Conservation (phyloP, 768 basidiomycete species). For the Phylloporus scabripes region DNA sequence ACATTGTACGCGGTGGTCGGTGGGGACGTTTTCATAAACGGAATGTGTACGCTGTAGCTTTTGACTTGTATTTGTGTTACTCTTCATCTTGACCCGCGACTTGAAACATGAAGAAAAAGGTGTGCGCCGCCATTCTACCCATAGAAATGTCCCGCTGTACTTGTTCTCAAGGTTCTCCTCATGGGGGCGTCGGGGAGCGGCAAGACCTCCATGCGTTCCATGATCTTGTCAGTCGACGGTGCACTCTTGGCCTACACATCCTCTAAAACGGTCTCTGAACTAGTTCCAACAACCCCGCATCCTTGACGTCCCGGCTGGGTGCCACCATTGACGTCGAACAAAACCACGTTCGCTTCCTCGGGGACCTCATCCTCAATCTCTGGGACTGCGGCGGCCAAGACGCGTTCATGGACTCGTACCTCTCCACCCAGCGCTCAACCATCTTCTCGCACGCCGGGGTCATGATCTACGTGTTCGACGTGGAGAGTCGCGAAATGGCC, state of each 20-base stretch:
- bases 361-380: slow-evolving; percentile 90
- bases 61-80: background rate
- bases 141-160: background rate
- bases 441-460: slow-evolving; percentile 97
- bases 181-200: slow-evolving; percentile 97
- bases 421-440: slow-evolving; percentile 84
- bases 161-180: slow-evolving; percentile 67
- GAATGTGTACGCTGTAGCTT: slow-evolving; percentile 6
- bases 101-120: slow-evolving; percentile 31
- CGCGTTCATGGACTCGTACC: slow-evolving; percentile 96
- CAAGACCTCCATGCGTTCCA: slow-evolving; percentile 97
- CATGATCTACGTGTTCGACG: slow-evolving; percentile 98
- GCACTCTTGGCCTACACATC: background rate
- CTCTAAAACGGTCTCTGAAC: slow-evolving; percentile 7
- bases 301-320: slow-evolving; percentile 83
- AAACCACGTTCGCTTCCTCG: slow-evolving; percentile 95
- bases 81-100: background rate
- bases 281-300: slow-evolving; percentile 92
- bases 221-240: slow-evolving; percentile 79
- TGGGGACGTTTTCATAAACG: slow-evolving; percentile 51
- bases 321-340: slow-evolving; percentile 98
- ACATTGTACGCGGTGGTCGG: slow-evolving; percentile 58
- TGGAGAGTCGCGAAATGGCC: slow-evolving; percentile 75
- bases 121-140: slow-evolving; percentile 1
- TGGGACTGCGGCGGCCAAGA: slow-evolving; percentile 99